Evolutionary conservation across 495 filamentous ascomycete genomes (phyloP).

Genomic region (Hypoxylon perforatum): DNA sequence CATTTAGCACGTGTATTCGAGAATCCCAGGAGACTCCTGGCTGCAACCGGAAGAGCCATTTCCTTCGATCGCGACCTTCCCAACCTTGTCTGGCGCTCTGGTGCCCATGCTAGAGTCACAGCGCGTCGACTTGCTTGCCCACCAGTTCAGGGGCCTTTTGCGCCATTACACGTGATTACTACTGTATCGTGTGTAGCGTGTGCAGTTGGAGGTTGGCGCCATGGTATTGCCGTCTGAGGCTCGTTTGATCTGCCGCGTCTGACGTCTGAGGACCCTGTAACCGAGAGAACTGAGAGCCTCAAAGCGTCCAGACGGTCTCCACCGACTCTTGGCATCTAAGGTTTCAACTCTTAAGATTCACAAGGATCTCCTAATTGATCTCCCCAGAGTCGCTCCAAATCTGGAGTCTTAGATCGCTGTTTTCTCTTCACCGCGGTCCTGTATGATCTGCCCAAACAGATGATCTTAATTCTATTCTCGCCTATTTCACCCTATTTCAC

Average conservation of each 20-base stretch:
- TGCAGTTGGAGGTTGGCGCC: neutral
- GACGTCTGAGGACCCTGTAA: constrained; percentile 31
- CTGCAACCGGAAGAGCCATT: constrained; percentile 36
- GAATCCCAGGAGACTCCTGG: constrained; percentile 19
- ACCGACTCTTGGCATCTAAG: constrained; percentile 39
- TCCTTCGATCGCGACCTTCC: constrained; percentile 30
- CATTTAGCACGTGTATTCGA: constrained; percentile 8
- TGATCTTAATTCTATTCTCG: constrained; percentile 28
- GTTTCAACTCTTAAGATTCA: constrained; percentile 34
- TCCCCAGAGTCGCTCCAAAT: constrained; percentile 22
- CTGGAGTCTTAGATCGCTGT: constrained; percentile 25
- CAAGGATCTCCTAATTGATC: constrained; percentile 41
- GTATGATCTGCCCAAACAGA: constrained; percentile 37
- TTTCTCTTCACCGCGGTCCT: constrained; percentile 23
- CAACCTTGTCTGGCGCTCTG: constrained; percentile 13
- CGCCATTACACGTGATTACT: constrained; percentile 22
- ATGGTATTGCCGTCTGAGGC: constrained; percentile 33
- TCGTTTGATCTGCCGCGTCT: constrained; percentile 45
- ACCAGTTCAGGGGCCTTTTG: neutral
- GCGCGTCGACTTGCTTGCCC: constrained; percentile 3
- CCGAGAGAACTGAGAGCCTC: constrained; percentile 38
- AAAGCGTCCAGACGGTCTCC: constrained; percentile 20
- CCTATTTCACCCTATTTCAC: neutral
- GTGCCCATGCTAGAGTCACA: neutral
- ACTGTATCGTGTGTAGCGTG: neutral